Evolutionary conservation across 2,329 filamentous ascomycete genomes (phyloP).

Genomic region (Beauveria sp.): DNA sequence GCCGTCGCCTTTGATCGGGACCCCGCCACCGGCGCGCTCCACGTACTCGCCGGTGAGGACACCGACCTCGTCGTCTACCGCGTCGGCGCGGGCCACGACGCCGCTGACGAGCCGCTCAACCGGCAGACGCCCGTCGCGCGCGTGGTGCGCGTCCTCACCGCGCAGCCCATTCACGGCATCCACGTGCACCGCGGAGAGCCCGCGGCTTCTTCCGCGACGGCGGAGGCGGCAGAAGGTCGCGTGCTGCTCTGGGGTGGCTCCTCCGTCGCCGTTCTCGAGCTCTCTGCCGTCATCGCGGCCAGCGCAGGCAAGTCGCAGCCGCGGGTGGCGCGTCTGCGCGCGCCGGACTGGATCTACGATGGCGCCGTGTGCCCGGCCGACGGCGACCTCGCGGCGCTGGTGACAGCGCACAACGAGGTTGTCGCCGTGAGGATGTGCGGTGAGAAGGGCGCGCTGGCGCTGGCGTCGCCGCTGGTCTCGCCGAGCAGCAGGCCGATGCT

Average conservation of each 20-base stretch:
- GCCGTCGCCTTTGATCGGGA: constrained; percentile 46
- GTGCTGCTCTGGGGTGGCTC: constrained; percentile 66
- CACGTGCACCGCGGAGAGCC: constrained; percentile 27
- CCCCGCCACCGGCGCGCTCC: neutral
- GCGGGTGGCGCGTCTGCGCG: constrained; percentile 31
- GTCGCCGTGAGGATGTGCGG: constrained; percentile 34
- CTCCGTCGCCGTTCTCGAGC: constrained; percentile 34
- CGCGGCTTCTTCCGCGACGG: neutral
- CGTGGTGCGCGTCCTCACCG: constrained; percentile 49
- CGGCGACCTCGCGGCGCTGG: constrained; percentile 44
- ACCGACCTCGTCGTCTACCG: constrained; percentile 49
- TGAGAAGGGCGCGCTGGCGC: constrained; percentile 33
- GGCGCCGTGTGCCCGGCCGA: constrained; percentile 44
- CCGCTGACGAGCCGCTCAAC: constrained; percentile 13
- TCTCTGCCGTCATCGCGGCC: neutral
- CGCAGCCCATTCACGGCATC: constrained; percentile 71
- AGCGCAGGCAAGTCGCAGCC: neutral
- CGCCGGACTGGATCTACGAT: constrained; percentile 73
- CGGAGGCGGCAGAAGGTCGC: constrained; percentile 13
- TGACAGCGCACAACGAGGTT: constrained; percentile 85
- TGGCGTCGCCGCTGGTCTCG: constrained; percentile 50
- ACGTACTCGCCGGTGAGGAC: constrained; percentile 53
- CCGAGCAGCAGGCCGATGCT: constrained; percentile 62
- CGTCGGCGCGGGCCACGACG: constrained; percentile 20
- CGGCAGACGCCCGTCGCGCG: constrained; percentile 23